Conservation (phyloP, 805 yeast genomes). For the Yarrowia sp. region DNA sequence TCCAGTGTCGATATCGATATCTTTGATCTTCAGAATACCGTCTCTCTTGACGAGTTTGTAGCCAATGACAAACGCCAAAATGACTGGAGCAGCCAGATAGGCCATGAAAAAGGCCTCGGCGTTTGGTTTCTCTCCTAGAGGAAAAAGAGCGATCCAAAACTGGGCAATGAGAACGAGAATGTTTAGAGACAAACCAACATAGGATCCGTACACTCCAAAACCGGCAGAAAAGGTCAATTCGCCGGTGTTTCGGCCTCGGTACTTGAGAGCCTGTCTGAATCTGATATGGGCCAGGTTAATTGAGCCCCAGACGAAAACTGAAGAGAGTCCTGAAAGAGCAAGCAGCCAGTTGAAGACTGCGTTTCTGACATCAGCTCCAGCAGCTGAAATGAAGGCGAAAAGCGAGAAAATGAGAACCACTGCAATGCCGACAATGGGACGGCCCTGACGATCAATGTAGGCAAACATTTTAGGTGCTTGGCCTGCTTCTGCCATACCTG, state of each 20-base stretch:
- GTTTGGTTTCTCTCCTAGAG: not conserved
- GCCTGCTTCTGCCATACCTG: not conserved
- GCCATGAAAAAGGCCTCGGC: not conserved
- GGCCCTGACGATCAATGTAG: conserved; percentile 4
- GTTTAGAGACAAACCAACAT: not conserved
- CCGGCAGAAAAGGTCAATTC: not conserved
- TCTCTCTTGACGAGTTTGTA: not conserved
- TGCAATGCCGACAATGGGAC: not conserved
- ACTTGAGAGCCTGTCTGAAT: conserved; percentile 4
- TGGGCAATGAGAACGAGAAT: not conserved
- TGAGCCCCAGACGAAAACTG: not conserved
- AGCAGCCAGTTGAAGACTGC: conserved; percentile 8
- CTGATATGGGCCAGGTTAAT: not conserved
- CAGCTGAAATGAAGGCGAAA: not conserved
- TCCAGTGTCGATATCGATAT: not conserved
- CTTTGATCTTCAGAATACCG: not conserved
- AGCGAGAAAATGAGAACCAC: not conserved
- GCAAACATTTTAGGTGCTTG: not conserved
- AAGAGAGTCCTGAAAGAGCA: not conserved
- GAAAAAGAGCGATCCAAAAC: conserved; percentile 3
- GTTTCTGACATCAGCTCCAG: not conserved
- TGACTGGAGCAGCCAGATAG: conserved; percentile 1
- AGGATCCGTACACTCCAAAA: not conserved
- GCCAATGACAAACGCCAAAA: not conserved
- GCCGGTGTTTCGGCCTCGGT: not conserved